A percentile compares a stretch with the other conserved stretches of the same genome.
Conservation (phyloP, 2,329 filamentous ascomycete genomes). For the Scleromitrula shiraiana region DNA sequence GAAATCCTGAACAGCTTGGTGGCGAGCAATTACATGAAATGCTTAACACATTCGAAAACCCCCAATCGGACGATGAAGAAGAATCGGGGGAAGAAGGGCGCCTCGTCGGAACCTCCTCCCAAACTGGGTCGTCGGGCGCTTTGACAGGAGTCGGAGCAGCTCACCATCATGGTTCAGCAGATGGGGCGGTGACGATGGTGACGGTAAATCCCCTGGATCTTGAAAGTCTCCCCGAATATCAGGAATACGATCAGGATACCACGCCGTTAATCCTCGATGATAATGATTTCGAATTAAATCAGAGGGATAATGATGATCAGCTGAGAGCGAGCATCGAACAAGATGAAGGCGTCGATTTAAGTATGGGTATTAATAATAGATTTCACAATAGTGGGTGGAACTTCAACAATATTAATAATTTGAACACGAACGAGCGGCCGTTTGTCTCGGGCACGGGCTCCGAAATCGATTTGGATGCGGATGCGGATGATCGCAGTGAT, state of each 20-base stretch:
- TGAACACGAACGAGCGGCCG: constrained; percentile 9
- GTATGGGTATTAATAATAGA: constrained; percentile 12
- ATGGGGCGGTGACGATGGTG: constrained; percentile 24
- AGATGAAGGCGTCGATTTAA: constrained; percentile 26
- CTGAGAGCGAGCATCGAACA: constrained; percentile 23
- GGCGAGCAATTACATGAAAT: constrained; percentile 68
- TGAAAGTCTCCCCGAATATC: constrained; percentile 23
- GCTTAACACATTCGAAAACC: constrained; percentile 52
- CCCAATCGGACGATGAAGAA: constrained; percentile 38
- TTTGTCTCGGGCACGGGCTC: constrained; percentile 24
- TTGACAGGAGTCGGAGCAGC: constrained; percentile 69
- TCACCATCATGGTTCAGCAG: constrained; percentile 53
- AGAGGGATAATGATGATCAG: too few species aligned
- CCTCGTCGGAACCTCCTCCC: constrained; percentile 78
- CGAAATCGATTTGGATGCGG: constrained; percentile 13
- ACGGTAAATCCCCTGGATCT: constrained; percentile 23
- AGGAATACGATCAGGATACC: constrained; percentile 18
- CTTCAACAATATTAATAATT: constrained; percentile 10
- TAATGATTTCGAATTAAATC: constrained; percentile 19
- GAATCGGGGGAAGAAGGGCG: constrained; percentile 75
- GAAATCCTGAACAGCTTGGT: constrained; percentile 68
- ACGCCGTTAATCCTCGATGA: constrained; percentile 11
- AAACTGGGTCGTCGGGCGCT: constrained; percentile 85
- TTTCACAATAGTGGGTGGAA: constrained; percentile 16
- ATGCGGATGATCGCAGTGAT: constrained; percentile 20